Evolutionary conservation across 176 grass and related monocot species (phyloP), one percentile per base, ranked within the genome.

Genomic region (Canna indica): DNA sequence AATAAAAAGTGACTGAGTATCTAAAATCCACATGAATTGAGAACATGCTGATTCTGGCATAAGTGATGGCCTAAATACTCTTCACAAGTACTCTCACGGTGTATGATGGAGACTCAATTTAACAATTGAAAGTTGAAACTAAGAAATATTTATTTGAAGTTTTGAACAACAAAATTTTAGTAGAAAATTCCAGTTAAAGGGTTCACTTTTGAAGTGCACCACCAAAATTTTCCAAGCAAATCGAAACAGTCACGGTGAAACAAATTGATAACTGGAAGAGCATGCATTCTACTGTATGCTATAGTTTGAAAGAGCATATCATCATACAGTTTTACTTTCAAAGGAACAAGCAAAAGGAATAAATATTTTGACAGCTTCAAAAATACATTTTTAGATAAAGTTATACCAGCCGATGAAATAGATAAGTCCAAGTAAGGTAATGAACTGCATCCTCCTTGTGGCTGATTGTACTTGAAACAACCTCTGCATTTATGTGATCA

Each of bases 341-440:
- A 64, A 64, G 13, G 42, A 70, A 70, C 24, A 70, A 70, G 3
- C 7, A 46, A 36, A 1, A 10, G 15, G 27, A 29, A 44, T 22
- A 29, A 3, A 45, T 32, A 15, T 2, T 29, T 59, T 24, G 0
- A 59, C 17, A 3, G 13, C 25, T 31, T 22, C n/a, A 44, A 5
- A 47, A 47, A 46, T 54, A 38, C 22, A 47, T 54, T 57, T 30
- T 20, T 6, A 54, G 75, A 17, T 1, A 59, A 71, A 86, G 73
- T 76, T 54, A 81, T 91, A 97, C 93, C 88, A 97, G 73, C 70
- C 86, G 85, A 68, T 86, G 88, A 77, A 90, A 97, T 73, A 97
- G 74, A 72, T 91, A 97, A 48, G 93, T 97, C 93, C 93, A 97
- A 67, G 93, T 91, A 53, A 97, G 86, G 78, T 97, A 97, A 89